Base-by-base conservation (phyloP, 1,139 yeast species). In the Zhuliangozyma parablackwelliae region DNA sequence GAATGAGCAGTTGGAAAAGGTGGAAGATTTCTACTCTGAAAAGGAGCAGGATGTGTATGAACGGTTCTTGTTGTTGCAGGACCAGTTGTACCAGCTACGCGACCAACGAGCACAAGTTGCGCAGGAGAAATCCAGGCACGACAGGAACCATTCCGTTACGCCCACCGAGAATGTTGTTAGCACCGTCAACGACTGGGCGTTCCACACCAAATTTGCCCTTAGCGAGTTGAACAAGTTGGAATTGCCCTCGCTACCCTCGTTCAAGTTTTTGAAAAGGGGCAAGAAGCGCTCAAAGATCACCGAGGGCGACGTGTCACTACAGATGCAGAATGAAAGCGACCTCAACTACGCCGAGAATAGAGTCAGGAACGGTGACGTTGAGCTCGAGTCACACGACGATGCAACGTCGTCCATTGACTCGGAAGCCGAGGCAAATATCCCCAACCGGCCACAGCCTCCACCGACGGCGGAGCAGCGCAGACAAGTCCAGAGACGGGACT, bases 21-120 rank as follows among this genome's bases (percentile, higher is more conserved):
- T 86, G 9, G 80, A 84, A 34, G 39, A 31, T 0, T 86, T 86
- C 52, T 86, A 73, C 54, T 61, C 56, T 32, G 77, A 72, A 31
- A 78, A 72, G 48, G 94, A 85, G 50, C 66, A 67, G 26, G 82
- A 78, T 30, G 78, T 75, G 0, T 69, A 78, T 33, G 78, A 78
- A 39, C 64, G 90, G 42, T 82, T 75, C 47, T 59, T 79, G 11
- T 54, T 82, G 8, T 54, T 87, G 20, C 85, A 83, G 48, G 85
- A 78, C 46, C 95, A 86, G 54, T 55, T 87, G 32, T 72, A 72
- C 43, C 82, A 78, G 43, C 54, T 86, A 41, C 66, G 78, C 37
- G 80, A 78, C 32, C 90, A 83, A 47, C 69, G 68, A 38, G 34
- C 42, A 2, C 42, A 44, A 11, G 33, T 51, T 10, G 33, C 53